Evolutionary conservation across 2,329 filamentous ascomycete species (phyloP).

Genomic region (Fusarium acutatum): DNA sequence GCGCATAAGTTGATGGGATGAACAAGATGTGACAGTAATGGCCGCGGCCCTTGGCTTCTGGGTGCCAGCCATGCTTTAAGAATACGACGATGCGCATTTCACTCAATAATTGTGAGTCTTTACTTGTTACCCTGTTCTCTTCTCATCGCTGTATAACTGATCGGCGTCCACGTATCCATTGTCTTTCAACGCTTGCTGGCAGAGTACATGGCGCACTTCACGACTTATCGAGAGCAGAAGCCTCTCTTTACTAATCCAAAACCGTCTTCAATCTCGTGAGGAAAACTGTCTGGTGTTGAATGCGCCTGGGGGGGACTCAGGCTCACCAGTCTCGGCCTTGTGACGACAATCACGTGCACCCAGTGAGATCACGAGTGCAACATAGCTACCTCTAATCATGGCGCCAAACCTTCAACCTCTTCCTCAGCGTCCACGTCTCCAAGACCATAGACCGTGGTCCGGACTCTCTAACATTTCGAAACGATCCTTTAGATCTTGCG

Average conservation of each 20-base stretch:
- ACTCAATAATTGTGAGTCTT: neutral
- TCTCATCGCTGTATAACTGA: neutral
- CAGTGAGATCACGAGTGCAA: constrained; percentile 34
- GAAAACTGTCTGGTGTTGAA: constrained; percentile 7
- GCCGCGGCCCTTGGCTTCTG: neutral
- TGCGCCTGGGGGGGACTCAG: neutral
- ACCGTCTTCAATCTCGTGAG: constrained; percentile 6
- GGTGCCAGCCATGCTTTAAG: constrained; percentile 31
- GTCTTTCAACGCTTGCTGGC: neutral
- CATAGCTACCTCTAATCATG: constrained; percentile 30
- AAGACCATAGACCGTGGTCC: constrained; percentile 55
- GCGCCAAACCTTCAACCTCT: constrained; percentile 38
- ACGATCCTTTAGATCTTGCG: constrained; percentile 63
- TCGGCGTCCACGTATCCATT: neutral
- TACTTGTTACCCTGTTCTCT: constrained; percentile 1
- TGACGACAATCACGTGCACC: constrained; percentile 43
- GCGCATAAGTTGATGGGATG: constrained; percentile 22
- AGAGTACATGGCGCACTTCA: constrained; percentile 30
- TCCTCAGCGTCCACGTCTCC: constrained; percentile 52
- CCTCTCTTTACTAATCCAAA: constrained; percentile 2
- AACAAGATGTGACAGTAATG: constrained; percentile 16
- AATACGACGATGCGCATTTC: constrained; percentile 23
- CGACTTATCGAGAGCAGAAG: constrained; percentile 3
- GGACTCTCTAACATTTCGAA: constrained; percentile 62
- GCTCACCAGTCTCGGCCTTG: constrained; percentile 26